Evolutionary conservation across 768 basidiomycete genomes (phyloP), one percentile per base, ranked within the genome.

Genomic region (Mycena venus): DNA sequence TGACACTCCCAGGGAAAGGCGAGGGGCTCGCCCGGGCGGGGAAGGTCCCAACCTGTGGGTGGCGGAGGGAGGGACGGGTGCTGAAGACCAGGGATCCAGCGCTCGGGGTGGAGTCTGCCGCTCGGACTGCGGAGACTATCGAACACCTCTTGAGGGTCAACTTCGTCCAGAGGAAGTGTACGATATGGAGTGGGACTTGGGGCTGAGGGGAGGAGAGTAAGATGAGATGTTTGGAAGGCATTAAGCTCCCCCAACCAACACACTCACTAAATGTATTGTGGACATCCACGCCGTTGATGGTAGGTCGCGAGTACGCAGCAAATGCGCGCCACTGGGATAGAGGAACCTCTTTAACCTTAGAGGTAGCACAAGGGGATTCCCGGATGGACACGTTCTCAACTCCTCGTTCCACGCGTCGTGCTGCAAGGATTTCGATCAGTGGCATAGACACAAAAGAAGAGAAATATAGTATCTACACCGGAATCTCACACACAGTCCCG

Each of bases 31-130:
- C 81, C 80, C 2, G 83, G 85, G 17, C 78, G 75, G 8, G 88
- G 90, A 11, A 81, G 79, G 47, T 84, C 81, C 90, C 90, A 90
- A 23, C 84, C 81, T 5, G 76, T 61, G 4, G 91, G 90, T 25
- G 85, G 85, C 9, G 88, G 88, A 17, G 90, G 91, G 12, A 91
- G 82, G 0, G 87, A 80, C 11, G 86, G 86, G 62, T 91, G 90
- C 61, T 84, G 79, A 58, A 87, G 63, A 8, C 88, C 89, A 10
- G 85, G 81, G 27, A 89, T 80, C 90, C 90, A 91, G 27, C 82
- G 82, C 68, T 90, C 88, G 11, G 87, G 87, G 69, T 85, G 85
- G 12, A 73, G 73, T 6, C 44, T 55, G n/a, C 82, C 82, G 47
- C 76, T 70, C 19, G 81, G 82, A 70, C 83, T 84, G 7, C 77